Conservation (phyloP, 2,329 filamentous ascomycete species). For the Aspergillus clavatus region DNA sequence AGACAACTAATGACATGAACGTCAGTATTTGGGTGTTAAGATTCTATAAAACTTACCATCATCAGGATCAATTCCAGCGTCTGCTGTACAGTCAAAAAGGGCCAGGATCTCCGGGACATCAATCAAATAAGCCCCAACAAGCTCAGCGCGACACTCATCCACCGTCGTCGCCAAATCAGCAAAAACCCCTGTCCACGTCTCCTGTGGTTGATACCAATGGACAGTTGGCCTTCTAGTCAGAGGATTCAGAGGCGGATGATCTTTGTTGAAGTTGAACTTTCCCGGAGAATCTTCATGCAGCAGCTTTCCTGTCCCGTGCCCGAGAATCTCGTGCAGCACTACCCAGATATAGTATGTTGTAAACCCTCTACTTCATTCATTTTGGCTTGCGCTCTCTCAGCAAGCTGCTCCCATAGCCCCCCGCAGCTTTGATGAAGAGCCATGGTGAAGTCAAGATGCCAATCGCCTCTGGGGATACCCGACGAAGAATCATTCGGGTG, state of each 20-base stretch:
- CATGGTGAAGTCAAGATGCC: slow-evolving; percentile 53
- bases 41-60: slow-evolving; percentile 7
- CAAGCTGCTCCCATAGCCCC: slow-evolving; percentile 46
- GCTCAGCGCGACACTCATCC: slow-evolving; percentile 51
- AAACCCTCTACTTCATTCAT: slow-evolving; percentile 35
- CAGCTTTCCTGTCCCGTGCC: slow-evolving; percentile 61
- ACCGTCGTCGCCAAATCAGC: slow-evolving; percentile 56
- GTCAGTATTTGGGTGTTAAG: slow-evolving; percentile 26
- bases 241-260: slow-evolving; percentile 54
- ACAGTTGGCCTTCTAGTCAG: slow-evolving; percentile 51
- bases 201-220: slow-evolving; percentile 53
- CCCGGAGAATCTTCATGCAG: slow-evolving; percentile 50
- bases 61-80: slow-evolving; percentile 6
- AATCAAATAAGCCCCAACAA: slow-evolving; percentile 44
- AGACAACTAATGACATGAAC: slow-evolving; percentile 33
- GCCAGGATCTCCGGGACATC: slow-evolving; percentile 41
- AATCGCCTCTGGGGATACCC: slow-evolving; percentile 50
- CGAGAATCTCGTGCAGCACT: slow-evolving; percentile 52
- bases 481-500: slow-evolving; percentile 49
- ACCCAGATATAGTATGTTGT: slow-evolving; percentile 29
- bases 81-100: slow-evolving; percentile 32
- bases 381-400: slow-evolving; percentile 28
- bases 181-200: slow-evolving; percentile 61
- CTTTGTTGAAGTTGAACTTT: slow-evolving; percentile 47
- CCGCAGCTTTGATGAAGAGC: slow-evolving; percentile 44